phyloP scores from a whole-genome alignment of 1,284 basidiomycete genomes.

The Phaffia rhodozyma region DNA sequence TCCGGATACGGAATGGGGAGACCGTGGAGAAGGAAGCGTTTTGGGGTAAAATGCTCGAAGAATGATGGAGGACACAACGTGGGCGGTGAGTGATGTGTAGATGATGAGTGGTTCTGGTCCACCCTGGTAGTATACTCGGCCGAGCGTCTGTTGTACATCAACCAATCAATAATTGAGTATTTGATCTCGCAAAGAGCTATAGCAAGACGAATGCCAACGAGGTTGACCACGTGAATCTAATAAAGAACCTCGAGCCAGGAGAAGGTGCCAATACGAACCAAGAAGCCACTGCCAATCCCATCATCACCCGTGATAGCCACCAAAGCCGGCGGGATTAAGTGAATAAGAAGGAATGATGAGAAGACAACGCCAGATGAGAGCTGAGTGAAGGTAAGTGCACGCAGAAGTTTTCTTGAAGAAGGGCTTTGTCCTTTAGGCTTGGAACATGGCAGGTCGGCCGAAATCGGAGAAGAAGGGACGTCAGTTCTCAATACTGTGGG shows the following conservation, averaged over 20 bases:
- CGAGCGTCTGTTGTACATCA: no score
- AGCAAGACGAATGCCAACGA: neutral
- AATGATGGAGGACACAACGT: no score
- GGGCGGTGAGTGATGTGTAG: no score
- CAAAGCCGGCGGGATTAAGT: conserved; percentile 5
- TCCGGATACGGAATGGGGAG: neutral
- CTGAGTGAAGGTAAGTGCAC: neutral
- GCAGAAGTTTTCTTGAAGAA: neutral
- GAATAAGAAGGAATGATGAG: conserved; percentile 5
- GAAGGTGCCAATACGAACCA: neutral
- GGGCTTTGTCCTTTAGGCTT: no score
- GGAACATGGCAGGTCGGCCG: no score
- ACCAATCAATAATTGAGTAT: neutral
- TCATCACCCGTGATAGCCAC: conserved; percentile 11
- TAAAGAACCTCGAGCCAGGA: neutral
- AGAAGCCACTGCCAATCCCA: neutral
- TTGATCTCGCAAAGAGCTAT: neutral
- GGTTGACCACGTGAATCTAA: neutral
- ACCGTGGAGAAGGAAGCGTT: neutral
- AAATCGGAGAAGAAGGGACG: no score
- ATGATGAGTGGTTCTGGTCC: no score
- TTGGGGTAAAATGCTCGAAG: neutral
- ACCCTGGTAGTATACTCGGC: no score
- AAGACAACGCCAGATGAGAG: conserved; percentile 1
- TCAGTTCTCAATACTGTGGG: no score